These are phyloP conservation scores for Curvularia lunata DNA, from an alignment of 2,329 filamentous ascomycete genomes.

Conservation along the genomic window DNA sequence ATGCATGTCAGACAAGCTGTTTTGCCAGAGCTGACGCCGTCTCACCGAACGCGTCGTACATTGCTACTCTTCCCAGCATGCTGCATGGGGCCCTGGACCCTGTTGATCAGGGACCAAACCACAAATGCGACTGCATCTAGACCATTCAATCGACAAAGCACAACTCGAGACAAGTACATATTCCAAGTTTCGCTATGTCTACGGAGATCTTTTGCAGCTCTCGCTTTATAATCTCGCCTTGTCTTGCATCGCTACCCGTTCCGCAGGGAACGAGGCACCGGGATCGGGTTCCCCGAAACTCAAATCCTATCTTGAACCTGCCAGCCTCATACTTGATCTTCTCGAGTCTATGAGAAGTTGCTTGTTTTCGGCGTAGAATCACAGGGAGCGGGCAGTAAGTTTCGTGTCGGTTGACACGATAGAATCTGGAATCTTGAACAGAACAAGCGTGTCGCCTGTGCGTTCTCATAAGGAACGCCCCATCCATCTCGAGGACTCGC, in stretches of 20 bases:
- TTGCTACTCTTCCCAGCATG: constrained; percentile 22
- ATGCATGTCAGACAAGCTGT: constrained; percentile 7
- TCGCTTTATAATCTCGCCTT: constrained; percentile 25
- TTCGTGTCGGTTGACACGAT: constrained; percentile 14
- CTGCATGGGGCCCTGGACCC: constrained; percentile 30
- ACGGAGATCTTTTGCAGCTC: constrained; percentile 7
- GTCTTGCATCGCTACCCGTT: constrained; percentile 24
- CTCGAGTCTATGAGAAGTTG: neutral
- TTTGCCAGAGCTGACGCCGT: constrained; percentile 6
- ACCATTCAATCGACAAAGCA: constrained; percentile 6
- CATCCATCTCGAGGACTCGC: constrained; percentile 12
- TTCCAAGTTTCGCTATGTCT: constrained; percentile 10
- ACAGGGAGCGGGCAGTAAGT: constrained; percentile 10
- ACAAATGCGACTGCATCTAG: constrained; percentile 15
- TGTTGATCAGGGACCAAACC: constrained; percentile 13
- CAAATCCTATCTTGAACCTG: constrained; percentile 6
- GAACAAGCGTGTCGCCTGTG: constrained; percentile 20
- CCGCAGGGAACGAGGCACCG: constrained; percentile 28
- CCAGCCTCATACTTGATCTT: constrained; percentile 9
- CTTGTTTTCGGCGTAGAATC: neutral
- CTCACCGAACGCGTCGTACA: constrained; percentile 12
- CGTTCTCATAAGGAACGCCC: constrained; percentile 21
- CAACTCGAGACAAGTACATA: constrained; percentile 16
- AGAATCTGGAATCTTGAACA: constrained; percentile 11
- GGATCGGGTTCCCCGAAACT: constrained; percentile 11